Base-by-base conservation (phyloP, 768 basidiomycete species). In the Cystobasidium onofrii region DNA sequence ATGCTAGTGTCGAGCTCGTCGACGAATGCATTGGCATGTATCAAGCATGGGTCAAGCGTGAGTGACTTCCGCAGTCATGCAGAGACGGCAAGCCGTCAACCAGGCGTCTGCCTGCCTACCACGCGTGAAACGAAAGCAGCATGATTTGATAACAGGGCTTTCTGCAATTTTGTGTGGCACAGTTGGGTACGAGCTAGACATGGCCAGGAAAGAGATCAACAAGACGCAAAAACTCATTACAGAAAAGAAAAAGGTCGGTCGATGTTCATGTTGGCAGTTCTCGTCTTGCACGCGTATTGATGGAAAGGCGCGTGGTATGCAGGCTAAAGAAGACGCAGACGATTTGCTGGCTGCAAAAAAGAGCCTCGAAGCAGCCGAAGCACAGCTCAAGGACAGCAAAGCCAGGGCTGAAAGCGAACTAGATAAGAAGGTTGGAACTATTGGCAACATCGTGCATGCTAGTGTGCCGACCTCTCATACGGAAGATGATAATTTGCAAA, bases 11-110 rank as follows among this genome's bases (percentile, higher is more conserved):
- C 64, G 94, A 93, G 81, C 81, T 96, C 77, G 94, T 98, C 18
- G 93, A 97, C 81, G 92, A 98, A 81, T 86, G 97, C 73, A 88
- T 98, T 74, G 86, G 87, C 79, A 88, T 94, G 87, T 96, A 97
- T 79, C 82, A 86, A 12, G 90, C 92, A 77, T 97, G 94, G 92
- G 91, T 92, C 65, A 90, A 92, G 82, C 88, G 96, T 96, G 80
- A 80, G 91, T 86, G 33, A 1, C 2, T 13, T 7, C n/a, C 27
- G 31, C 12, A 1, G 15, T 1, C 25, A 4, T n/a, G 18, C 20
- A 3, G 7, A n/a, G 64, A n/a, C 2, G 25, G 25, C 25, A 15
- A 17, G 9, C 0, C 7, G 18, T 9, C 50, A 52, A 33, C 4
- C 34, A 20, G 9, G 4, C 25, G 9, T 39, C 12, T 43, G 2